Base-by-base conservation (phyloP, 164 flowering plant genomes). In the Dillenia turbinata region DNA sequence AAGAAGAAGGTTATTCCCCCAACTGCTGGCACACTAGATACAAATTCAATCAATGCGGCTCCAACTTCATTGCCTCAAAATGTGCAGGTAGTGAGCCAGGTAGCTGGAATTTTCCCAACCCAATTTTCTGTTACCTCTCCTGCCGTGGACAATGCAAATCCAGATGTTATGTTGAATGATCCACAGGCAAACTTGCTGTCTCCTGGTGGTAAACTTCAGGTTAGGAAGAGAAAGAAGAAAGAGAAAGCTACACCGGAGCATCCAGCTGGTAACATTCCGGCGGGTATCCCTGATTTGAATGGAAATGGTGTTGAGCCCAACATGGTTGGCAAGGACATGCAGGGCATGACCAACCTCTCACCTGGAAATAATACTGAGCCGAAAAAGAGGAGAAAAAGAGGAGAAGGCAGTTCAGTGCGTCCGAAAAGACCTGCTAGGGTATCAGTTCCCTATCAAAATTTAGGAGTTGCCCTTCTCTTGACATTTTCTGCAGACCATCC, bases 401-500 rank as follows among this genome's bases (percentile, higher is more conserved):
- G 62, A 12, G 60, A 62, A 53, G 59, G 77, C 13, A 50, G 15
- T 13, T n/a, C 13, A 16, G 52, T 19, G 40, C 47, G 22, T 17
- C 73, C 76, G 22, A 53, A 59, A 24, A 62, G 12, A 10, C 13
- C 24, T 57, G 55, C 22, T 3, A 63, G 54, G 43, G 52, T n/a
- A 22, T 15, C 11, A 61, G 52, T 54, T 45, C 40, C 40, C 40
- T 33, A 33, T 33, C 40, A 71, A 59, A 47, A 61, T 57, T 47
- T 57, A 9, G 70, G 72, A 8, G 73, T 77, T 6, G 69, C 78
- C 68, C 82, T 87, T 50, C 55, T 75, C 12, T 53, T 85, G 64
- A 76, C 78, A 49, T 87, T 87, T 74, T 67, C 75, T 40, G 63
- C 72, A 7, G 82, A 74, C n/a, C 63, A 40, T 33, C 58, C 79